Evolutionary conservation across 1,139 yeast genomes (phyloP), one percentile per base, ranked within the genome.

Genomic region (Eremothecium sinecaudum): DNA sequence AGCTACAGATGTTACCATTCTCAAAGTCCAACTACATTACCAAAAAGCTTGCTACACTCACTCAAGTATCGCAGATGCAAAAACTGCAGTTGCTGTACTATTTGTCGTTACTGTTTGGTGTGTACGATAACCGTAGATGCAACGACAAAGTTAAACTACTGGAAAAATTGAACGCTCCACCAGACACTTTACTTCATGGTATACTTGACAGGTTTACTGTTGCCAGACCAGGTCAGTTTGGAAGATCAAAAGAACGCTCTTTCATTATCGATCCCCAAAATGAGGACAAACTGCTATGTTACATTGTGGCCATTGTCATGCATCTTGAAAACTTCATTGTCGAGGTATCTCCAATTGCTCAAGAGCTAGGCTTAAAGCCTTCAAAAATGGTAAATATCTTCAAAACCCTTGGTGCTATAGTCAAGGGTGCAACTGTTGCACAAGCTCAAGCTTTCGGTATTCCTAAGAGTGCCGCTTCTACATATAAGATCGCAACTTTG

Each of bases 391-490:
- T 68, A 8, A 74, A 73, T 24, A 66, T 90, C 38, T 75, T 83
- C 59, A 77, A 75, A 56, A 80, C 87, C 8, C 62, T 90, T 46
- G 98, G 99, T 37, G 92, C 95, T 44, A 59, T 61, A 19, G 75
- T 83, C 34, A 82, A 81, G 59, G 69, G 75, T 33, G 78, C 86
- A 18, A 72, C 87, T n/a, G 77, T 71, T 16, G 71, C 79, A 5
- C 87, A 84, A 61, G 87, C 92, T 16, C 87, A 80, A 51, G 86
- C 84, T 2, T 72, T 80, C 43, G 87, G 84, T n/a, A 67, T 86
- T 42, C 73, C 83, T 34, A 76, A 73, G 58, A 62, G 73, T 30
- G 69, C 72, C 39, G 81, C 82, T 18, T 58, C 73, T 9, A 67
- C 75, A 29, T 78, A 80, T 58, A 84, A 84, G 61, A 68, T 87